Percentiles rank a stretch among this genome's conserved stretches.
phyloP scores from a whole-genome alignment of 1,284 basidiomycete genomes.

The Neonothopanus nambi region DNA sequence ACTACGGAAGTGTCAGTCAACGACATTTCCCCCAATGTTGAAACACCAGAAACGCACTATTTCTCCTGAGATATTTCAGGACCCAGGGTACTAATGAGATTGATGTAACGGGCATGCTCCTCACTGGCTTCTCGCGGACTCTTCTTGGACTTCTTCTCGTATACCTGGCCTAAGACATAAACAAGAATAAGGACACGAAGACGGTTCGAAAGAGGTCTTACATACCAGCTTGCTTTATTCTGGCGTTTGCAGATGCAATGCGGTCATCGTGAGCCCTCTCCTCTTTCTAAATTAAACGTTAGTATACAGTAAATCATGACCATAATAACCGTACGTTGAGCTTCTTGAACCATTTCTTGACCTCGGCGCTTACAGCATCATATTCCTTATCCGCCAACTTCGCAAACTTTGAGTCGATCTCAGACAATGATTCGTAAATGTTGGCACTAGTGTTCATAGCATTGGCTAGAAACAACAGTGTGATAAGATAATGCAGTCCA shows the following conservation, averaged over 20 bases:
- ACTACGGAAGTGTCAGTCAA: slow-evolving; percentile 35
- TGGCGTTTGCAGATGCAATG: slow-evolving; percentile 66
- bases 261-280: slow-evolving; percentile 75
- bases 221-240: slow-evolving; percentile 74
- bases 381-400: slow-evolving; percentile 77
- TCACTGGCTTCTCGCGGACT: slow-evolving; percentile 65
- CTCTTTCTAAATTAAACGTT: slow-evolving; percentile 58
- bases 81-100: slow-evolving; percentile 68
- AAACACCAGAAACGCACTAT: slow-evolving; percentile 52
- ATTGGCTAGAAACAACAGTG: slow-evolving; percentile 55
- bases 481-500: not conserved
- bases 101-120: slow-evolving; percentile 76
- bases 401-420: slow-evolving; percentile 71
- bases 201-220: not conserved
- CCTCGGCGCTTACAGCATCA: slow-evolving; percentile 59
- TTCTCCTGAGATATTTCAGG: slow-evolving; percentile 79
- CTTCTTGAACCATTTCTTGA: slow-evolving; percentile 84
- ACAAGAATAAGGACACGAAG: not conserved
- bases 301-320: slow-evolving; percentile 22
- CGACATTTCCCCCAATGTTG: slow-evolving; percentile 11
- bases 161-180: slow-evolving; percentile 66
- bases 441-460: slow-evolving; percentile 61
- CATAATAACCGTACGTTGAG: slow-evolving; percentile 54
- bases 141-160: slow-evolving; percentile 79
- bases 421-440: slow-evolving; percentile 67